Percentiles rank a stretch among this genome's conserved stretches.
Conservation (phyloP, 352 stramenopile species). For the Phytopythium sindhum region DNA sequence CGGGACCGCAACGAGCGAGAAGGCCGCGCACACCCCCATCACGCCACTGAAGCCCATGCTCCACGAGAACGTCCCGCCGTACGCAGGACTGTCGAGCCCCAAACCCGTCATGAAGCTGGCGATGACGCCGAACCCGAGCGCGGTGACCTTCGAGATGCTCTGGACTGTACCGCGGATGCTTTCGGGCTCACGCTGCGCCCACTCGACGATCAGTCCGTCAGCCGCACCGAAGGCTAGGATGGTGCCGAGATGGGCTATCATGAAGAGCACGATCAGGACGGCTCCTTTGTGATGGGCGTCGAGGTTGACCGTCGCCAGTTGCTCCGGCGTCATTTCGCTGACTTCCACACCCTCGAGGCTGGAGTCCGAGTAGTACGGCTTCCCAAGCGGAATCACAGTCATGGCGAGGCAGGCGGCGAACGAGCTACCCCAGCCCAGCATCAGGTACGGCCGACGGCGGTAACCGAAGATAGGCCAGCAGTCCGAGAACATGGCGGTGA, state of each 20-base stretch:
- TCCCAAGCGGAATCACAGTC: conserved; percentile 39
- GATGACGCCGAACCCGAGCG: conserved; percentile 35
- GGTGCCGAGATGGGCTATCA: conserved; percentile 69
- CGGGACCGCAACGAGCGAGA: conserved; percentile 36
- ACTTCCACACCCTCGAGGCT: conserved; percentile 21
- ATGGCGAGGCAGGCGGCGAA: conserved; percentile 42
- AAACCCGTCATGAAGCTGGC: conserved; percentile 45
- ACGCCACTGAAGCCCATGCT: conserved; percentile 51
- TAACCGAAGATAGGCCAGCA: conserved; percentile 79
- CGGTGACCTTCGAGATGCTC: conserved; percentile 28
- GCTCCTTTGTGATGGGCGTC: conserved; percentile 21
- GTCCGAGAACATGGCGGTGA: conserved; percentile 72
- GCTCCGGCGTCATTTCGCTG: conserved; percentile 24
- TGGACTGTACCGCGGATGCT: conserved; percentile 44
- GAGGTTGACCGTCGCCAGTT: conserved; percentile 33
- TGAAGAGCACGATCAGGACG: conserved; percentile 37
- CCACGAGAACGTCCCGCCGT: conserved; percentile 48
- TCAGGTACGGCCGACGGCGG: conserved; percentile 76
- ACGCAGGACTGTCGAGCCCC: conserved; percentile 40
- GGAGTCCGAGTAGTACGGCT: conserved; percentile 40
- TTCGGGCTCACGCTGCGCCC: conserved; percentile 46
- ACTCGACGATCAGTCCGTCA: conserved; percentile 61
- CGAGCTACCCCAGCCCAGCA: conserved; percentile 53
- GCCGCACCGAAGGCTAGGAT: conserved; percentile 71
- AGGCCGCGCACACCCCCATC: conserved; percentile 38